Percentiles rank a stretch among this genome's conserved stretches.
Evolutionary conservation across 164 flowering plant species (phyloP).

Genomic region (Buxus sempervirens): DNA sequence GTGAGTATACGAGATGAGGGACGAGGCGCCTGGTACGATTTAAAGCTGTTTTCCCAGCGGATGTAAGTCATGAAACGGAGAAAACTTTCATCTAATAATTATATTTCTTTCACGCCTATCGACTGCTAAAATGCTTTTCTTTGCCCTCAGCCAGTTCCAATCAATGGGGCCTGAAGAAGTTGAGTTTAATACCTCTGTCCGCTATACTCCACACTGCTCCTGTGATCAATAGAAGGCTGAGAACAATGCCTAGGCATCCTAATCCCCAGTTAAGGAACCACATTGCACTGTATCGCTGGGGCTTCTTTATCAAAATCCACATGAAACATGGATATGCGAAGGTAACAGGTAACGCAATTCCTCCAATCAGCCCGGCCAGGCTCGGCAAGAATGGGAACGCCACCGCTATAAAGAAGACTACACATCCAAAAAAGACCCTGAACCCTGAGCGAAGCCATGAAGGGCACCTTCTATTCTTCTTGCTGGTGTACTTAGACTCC

Average conservation of each 20-base stretch:
- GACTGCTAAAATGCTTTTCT: not conserved
- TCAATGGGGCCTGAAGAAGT: slow-evolving; percentile 79
- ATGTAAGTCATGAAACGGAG: too few relatives aligned
- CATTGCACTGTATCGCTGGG: slow-evolving; percentile 29
- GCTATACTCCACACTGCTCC: slow-evolving; percentile 49
- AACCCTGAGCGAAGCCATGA: slow-evolving; percentile 38
- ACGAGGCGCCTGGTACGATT: too few relatives aligned
- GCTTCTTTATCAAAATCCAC: slow-evolving; percentile 72
- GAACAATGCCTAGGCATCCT: slow-evolving; percentile 47
- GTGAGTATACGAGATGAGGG: too few relatives aligned
- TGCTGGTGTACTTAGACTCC: slow-evolving; percentile 41
- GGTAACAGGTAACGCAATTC: slow-evolving; percentile 65
- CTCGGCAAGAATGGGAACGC: slow-evolving; percentile 61
- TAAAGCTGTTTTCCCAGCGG: too few relatives aligned
- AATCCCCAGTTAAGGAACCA: slow-evolving; percentile 65
- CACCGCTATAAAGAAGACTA: slow-evolving; percentile 48
- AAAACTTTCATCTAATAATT: too few relatives aligned
- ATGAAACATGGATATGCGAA: slow-evolving; percentile 82
- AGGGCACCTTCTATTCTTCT: slow-evolving; percentile 45
- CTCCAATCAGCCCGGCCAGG: slow-evolving; percentile 56
- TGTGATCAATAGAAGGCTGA: slow-evolving; percentile 40
- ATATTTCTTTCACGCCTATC: too few relatives aligned
- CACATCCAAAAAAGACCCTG: slow-evolving; percentile 48
- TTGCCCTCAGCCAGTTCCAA: too few relatives aligned
- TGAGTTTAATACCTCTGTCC: slow-evolving; percentile 45